Evolutionary conservation across 1,284 basidiomycete species (phyloP).

Genomic region (Cutaneotrichosporon sp.): DNA sequence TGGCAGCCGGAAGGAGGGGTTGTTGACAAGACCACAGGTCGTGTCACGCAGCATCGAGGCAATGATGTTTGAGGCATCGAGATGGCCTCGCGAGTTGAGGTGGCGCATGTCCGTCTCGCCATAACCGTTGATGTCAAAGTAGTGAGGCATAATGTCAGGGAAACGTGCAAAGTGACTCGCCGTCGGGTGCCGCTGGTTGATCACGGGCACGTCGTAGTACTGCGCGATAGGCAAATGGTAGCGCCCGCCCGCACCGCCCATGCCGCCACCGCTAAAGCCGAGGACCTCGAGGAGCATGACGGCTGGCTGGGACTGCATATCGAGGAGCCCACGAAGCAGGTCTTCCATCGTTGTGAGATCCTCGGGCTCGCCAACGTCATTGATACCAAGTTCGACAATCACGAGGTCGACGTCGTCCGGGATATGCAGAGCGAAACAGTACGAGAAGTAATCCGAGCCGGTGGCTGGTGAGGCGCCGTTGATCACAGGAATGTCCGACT

Average conservation of each 20-base stretch:
- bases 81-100: constrained; percentile 47
- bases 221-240: constrained; percentile 69
- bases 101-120: constrained; percentile 48
- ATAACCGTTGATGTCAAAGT: constrained; percentile 46
- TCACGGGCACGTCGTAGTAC: constrained; percentile 90
- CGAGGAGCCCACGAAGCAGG: constrained; percentile 81
- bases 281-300: constrained; percentile 90
- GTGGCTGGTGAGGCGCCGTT: constrained; percentile 48
- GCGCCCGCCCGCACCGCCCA: constrained; percentile 65
- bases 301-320: constrained; percentile 82
- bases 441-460: constrained; percentile 52
- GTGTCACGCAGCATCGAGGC: constrained; percentile 44
- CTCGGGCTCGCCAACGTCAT: constrained; percentile 48
- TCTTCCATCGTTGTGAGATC: constrained; percentile 62
- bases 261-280: constrained; percentile 79
- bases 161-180: constrained; percentile 48
- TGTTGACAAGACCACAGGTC: constrained; percentile 39
- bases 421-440: constrained; percentile 51
- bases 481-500: constrained; percentile 29
- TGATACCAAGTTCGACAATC: constrained; percentile 50
- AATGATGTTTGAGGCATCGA: constrained; percentile 43
- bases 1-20: constrained; percentile 25
- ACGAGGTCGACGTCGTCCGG: constrained; percentile 42
- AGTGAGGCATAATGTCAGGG: constrained; percentile 45
- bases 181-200: constrained; percentile 55